Conservation (phyloP, 805 yeast species). For the Yamadazyma philogaea region DNA sequence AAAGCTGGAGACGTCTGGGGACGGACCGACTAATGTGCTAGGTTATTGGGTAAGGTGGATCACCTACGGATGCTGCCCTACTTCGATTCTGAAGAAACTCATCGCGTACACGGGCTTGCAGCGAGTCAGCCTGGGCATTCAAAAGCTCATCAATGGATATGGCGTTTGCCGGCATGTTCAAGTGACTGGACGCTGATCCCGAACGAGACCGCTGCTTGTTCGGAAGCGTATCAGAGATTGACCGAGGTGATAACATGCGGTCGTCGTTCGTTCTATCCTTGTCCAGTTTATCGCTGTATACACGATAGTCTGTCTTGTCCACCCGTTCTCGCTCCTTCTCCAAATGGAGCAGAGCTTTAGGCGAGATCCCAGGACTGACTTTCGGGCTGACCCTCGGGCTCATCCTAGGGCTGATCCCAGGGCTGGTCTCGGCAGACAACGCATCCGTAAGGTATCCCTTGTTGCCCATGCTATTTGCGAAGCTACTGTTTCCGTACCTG, state of each 20-base stretch:
- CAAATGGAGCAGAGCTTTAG: background rate
- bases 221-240: background rate
- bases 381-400: background rate
- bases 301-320: background rate
- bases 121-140: constrained; percentile 1
- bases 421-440: background rate
- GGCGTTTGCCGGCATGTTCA: constrained; percentile 8
- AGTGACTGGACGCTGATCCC: constrained; percentile 8
- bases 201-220: constrained; percentile 11
- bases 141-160: constrained; percentile 11
- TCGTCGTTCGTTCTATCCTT: background rate
- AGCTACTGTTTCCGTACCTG: background rate
- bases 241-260: background rate
- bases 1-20: no score
- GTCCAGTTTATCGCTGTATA: constrained; percentile 1
- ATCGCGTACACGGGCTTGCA: background rate
- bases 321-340: background rate
- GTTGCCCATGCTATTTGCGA: background rate
- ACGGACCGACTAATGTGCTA: no score
- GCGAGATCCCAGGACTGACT: background rate
- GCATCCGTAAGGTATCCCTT: background rate
- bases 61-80: constrained; percentile 9
- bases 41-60: constrained; percentile 11
- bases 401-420: background rate
- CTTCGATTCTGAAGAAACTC: constrained; percentile 1